These are phyloP conservation scores for Lupinus albus DNA, from an alignment of 306 rosid genomes.

Conservation along the genomic window DNA sequence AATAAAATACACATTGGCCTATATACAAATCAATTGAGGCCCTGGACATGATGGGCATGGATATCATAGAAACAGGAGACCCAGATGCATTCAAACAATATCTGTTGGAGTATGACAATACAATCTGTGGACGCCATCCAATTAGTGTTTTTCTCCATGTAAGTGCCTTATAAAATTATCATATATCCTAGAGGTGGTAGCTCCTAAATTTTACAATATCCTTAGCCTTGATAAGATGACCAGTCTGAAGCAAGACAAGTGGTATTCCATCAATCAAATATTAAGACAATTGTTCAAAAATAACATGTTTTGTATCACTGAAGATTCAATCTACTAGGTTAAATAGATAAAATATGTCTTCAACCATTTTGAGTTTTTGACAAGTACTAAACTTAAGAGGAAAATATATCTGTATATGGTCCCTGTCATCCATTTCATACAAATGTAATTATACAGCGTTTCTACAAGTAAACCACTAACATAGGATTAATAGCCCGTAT, in stretches of 20 bases:
- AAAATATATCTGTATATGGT: neutral
- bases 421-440: neutral
- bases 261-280: too few species aligned
- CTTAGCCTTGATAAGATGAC: too few species aligned
- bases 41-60: conserved; percentile 96
- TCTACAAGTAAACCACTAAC: too few species aligned
- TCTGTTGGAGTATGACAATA: conserved; percentile 74
- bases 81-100: conserved; percentile 87
- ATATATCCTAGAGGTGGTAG: too few species aligned
- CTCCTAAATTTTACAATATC: too few species aligned
- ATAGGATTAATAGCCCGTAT: too few species aligned
- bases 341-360: neutral
- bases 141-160: conserved; percentile 96
- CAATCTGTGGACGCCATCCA: conserved; percentile 98
- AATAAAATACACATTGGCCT: conserved; percentile 51
- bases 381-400: neutral
- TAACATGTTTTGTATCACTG: too few species aligned
- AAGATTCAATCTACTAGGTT: too few species aligned
- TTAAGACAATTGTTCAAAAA: too few species aligned
- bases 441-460: too few species aligned
- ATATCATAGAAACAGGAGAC: conserved; percentile 88
- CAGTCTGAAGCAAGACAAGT: too few species aligned
- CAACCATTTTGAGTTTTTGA: neutral
- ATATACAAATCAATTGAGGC: conserved; percentile 93
- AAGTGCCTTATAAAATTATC: conserved; percentile 42